Evolutionary conservation across 2,329 filamentous ascomycete species (phyloP).

Genomic region (Plectosphaerella plurivora): DNA sequence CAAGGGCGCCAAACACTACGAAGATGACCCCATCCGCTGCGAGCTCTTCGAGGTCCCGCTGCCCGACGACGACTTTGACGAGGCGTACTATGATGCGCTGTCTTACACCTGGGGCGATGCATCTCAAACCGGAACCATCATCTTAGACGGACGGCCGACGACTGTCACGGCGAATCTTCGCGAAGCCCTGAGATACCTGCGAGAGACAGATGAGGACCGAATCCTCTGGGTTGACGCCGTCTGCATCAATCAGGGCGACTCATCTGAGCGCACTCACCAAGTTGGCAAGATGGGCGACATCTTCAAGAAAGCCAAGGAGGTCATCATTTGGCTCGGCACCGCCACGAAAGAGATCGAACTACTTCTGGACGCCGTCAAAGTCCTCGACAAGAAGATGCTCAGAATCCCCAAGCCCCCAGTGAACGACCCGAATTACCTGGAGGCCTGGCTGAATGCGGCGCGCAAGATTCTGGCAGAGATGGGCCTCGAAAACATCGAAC

Average conservation of each 20-base stretch:
- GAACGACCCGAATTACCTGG: background rate
- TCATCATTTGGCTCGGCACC: constrained; percentile 6
- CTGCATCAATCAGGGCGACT: constrained; percentile 7
- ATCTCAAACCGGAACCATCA: background rate
- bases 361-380: background rate
- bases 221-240: constrained; percentile 14
- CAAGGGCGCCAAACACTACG: background rate
- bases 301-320: background rate
- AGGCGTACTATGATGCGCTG: constrained; percentile 10
- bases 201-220: background rate
- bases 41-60: constrained; percentile 10
- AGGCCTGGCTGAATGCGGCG: background rate
- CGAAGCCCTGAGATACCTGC: background rate
- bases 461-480: background rate
- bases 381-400: background rate
- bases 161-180: background rate
- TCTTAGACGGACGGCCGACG: background rate
- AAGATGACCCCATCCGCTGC: constrained; percentile 5
- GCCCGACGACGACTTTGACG: too few species aligned
- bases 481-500: background rate
- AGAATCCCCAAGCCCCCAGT: background rate
- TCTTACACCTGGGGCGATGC: constrained; percentile 14
- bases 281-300: constrained; percentile 8
- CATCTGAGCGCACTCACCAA: constrained; percentile 1
- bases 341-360: background rate